Evolutionary conservation across 2,329 filamentous ascomycete species (phyloP).

Genomic region (Colletotrichum sp.): DNA sequence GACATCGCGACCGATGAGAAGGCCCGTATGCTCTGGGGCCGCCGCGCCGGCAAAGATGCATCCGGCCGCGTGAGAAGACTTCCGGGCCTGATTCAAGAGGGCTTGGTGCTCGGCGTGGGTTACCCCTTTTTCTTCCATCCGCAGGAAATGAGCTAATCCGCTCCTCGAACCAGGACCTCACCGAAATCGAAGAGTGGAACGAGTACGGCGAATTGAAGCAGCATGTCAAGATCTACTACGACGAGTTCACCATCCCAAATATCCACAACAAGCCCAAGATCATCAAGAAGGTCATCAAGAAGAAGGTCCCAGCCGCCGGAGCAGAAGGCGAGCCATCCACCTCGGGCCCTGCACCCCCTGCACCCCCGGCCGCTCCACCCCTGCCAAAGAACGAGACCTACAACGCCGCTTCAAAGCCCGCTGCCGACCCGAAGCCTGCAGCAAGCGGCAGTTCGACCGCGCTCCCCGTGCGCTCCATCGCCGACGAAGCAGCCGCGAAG

Average conservation of each 20-base stretch:
- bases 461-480: conserved; percentile 58
- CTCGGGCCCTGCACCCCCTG: conserved; percentile 26
- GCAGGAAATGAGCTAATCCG: background rate
- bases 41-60: conserved; percentile 76
- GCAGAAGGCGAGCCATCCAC: conserved; percentile 11
- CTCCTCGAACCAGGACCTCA: conserved; percentile 72
- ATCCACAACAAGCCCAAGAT: conserved; percentile 54
- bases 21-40: conserved; percentile 87
- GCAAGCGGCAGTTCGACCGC: conserved; percentile 31
- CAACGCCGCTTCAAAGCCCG: conserved; percentile 19
- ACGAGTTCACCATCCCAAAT: conserved; percentile 64
- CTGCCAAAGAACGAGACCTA: conserved; percentile 24
- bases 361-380: conserved; percentile 35
- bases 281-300: conserved; percentile 20
- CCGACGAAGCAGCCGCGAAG: conserved; percentile 70
- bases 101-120: conserved; percentile 83
- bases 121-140: background rate
- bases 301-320: background rate
- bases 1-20: conserved; percentile 91
- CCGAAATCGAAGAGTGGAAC: conserved; percentile 98
- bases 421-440: conserved; percentile 24
- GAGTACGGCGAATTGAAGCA: conserved; percentile 95
- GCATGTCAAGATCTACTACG: conserved; percentile 74
- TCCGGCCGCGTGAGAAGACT: conserved; percentile 73
- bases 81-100: conserved; percentile 87